Evolutionary conservation across 805 yeast species (phyloP).

Genomic region (Starmerella stellata): DNA sequence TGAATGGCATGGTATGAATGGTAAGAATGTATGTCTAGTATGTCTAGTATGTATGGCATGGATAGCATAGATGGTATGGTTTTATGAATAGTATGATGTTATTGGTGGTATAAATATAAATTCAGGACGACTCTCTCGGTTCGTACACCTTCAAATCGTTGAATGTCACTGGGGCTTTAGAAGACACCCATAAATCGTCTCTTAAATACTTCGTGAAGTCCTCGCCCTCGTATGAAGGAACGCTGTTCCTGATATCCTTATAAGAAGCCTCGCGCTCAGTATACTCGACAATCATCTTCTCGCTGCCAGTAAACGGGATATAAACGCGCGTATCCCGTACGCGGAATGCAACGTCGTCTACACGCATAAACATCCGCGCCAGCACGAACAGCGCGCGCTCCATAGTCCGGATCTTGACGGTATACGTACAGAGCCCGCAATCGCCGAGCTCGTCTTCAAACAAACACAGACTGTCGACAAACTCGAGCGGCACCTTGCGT

Average conservation of each 20-base stretch:
- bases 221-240: conserved; percentile 32
- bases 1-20: too few species aligned
- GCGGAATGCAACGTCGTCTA: conserved; percentile 74
- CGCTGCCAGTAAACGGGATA: conserved; percentile 47
- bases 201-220: conserved; percentile 56
- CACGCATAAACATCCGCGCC: conserved; percentile 64
- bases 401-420: conserved; percentile 79
- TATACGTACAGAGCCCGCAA: conserved; percentile 69
- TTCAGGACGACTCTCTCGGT: too few species aligned
- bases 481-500: conserved; percentile 66
- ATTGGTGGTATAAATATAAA: too few species aligned
- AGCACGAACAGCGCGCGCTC: conserved; percentile 54
- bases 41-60: too few species aligned
- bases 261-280: conserved; percentile 48
- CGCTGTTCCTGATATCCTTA: conserved; percentile 27
- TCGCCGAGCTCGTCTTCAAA: conserved; percentile 95
- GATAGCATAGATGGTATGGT: too few species aligned
- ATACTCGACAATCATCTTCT: conserved; percentile 54
- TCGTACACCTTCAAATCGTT: neutral
- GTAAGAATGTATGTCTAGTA: too few species aligned
- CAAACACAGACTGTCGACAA: conserved; percentile 72
- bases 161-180: conserved; percentile 5
- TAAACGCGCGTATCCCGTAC: conserved; percentile 71
- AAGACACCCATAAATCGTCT: conserved; percentile 65
- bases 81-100: too few species aligned